Percentiles rank a stretch among this genome's conserved stretches.
Evolutionary conservation across 306 rosid species (phyloP).

Genomic region (Luffa acutangula): DNA sequence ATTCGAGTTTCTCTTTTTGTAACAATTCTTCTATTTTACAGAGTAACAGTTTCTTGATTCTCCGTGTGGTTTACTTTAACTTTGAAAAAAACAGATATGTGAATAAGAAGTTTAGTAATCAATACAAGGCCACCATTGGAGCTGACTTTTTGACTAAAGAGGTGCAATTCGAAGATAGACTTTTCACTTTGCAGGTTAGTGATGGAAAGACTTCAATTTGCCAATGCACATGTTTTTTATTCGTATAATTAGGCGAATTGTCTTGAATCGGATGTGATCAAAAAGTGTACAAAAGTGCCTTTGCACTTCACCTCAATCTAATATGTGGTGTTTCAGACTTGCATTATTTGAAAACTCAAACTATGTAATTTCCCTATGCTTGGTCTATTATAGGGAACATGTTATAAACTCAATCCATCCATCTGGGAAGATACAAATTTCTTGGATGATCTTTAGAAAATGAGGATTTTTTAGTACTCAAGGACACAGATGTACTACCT

Average conservation of each 20-base stretch:
- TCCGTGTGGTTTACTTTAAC: constrained; percentile 25
- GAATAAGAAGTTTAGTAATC: constrained; percentile 95
- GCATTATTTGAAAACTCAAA: neutral
- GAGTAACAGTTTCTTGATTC: neutral
- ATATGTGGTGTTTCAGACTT: neutral
- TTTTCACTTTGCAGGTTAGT: constrained; percentile 89
- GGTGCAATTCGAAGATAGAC: constrained; percentile 98
- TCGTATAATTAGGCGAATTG: neutral
- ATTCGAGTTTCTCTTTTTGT: neutral
- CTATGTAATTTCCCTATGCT: neutral
- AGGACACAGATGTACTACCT: no score
- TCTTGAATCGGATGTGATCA: neutral
- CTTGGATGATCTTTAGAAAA: neutral
- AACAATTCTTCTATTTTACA: neutral
- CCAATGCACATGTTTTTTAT: neutral
- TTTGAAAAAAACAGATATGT: constrained; percentile 57
- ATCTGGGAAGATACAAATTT: neutral
- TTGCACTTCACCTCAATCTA: neutral
- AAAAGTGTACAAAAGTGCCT: neutral
- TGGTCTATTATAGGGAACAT: neutral
- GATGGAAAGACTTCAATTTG: neutral
- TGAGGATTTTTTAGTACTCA: no score
- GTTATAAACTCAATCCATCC: neutral
- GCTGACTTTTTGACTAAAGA: constrained; percentile 95
- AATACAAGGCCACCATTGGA: constrained; percentile 97